Conservation (phyloP, 208 protist species). For the Wallacemonas sp. region DNA sequence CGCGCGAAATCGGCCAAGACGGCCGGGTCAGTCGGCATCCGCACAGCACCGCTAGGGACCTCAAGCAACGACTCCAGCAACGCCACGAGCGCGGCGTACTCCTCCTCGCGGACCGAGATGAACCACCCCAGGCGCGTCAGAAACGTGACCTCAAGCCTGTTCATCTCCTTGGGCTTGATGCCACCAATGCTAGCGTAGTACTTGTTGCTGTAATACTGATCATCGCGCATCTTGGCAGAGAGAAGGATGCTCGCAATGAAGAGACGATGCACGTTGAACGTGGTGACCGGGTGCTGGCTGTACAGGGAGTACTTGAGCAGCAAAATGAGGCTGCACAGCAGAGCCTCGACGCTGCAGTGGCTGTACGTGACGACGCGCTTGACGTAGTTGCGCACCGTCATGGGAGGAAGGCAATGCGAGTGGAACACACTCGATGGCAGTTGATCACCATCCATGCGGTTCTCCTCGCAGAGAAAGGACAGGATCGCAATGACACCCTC, state of each 20-base stretch:
- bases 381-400: constrained; percentile 82
- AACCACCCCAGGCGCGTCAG: constrained; percentile 79
- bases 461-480: constrained; percentile 58
- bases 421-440: constrained; percentile 79
- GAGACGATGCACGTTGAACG: constrained; percentile 93
- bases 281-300: constrained; percentile 76
- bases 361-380: constrained; percentile 87
- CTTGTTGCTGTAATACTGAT: constrained; percentile 91
- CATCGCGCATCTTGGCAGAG: constrained; percentile 93
- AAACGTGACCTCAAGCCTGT: constrained; percentile 91
- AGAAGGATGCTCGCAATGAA: constrained; percentile 90
- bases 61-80: constrained; percentile 37
- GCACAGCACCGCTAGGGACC: constrained; percentile 9
- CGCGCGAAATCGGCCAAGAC: constrained; percentile 33
- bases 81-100: constrained; percentile 48
- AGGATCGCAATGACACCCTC: constrained; percentile 54
- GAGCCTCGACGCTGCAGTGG: constrained; percentile 76
- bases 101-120: constrained; percentile 55
- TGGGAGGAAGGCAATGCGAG: constrained; percentile 67
- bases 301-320: constrained; percentile 83
- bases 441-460: constrained; percentile 35
- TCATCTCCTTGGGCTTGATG: constrained; percentile 84
- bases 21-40: constrained; percentile 7
- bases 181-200: constrained; percentile 94
- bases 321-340: constrained; percentile 88